Evolutionary conservation across 116 monocot species (phyloP).

Genomic region (Cymodocea nodosa): DNA sequence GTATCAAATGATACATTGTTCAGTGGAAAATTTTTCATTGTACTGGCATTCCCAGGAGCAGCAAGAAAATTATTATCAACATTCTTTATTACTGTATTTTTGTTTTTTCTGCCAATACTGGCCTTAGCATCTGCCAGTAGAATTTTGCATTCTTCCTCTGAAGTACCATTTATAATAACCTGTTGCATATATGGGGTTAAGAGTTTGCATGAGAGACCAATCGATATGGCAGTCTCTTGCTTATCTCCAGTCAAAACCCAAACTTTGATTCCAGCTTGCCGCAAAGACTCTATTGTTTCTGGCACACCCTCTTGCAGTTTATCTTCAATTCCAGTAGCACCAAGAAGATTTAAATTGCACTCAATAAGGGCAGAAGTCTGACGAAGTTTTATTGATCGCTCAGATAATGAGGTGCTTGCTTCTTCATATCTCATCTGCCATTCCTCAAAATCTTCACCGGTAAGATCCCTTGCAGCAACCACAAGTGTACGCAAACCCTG

Average conservation of each 20-base stretch:
- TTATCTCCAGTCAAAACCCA: conserved; percentile 99
- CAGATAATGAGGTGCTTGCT: conserved; percentile 75
- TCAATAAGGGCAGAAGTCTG: conserved; percentile 71
- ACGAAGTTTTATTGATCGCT: conserved; percentile 70
- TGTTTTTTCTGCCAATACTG: conserved; percentile 40
- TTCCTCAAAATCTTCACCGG: conserved; percentile 34
- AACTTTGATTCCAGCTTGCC: conserved; percentile 95
- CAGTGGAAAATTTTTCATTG: neutral
- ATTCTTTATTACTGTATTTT: conserved; percentile 16
- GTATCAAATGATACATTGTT: conserved; percentile 7
- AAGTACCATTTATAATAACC: conserved; percentile 80
- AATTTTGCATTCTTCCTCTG: conserved; percentile 66
- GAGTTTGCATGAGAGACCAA: conserved; percentile 80
- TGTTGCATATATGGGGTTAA: conserved; percentile 60
- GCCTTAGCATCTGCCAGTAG: conserved; percentile 74
- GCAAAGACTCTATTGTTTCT: conserved; percentile 86
- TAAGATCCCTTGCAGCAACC: conserved; percentile 60
- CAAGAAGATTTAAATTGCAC: conserved; percentile 70
- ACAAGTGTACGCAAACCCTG: conserved; percentile 83
- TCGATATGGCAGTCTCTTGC: conserved; percentile 96
- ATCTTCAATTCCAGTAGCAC: conserved; percentile 95
- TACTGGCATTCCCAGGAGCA: conserved; percentile 3
- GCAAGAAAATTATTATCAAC: conserved; percentile 8
- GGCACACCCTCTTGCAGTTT: conserved; percentile 98
- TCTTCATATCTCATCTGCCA: conserved; percentile 78